phyloP scores from a whole-genome alignment of 257 asterid species.

The Anisodus tanguticus region DNA sequence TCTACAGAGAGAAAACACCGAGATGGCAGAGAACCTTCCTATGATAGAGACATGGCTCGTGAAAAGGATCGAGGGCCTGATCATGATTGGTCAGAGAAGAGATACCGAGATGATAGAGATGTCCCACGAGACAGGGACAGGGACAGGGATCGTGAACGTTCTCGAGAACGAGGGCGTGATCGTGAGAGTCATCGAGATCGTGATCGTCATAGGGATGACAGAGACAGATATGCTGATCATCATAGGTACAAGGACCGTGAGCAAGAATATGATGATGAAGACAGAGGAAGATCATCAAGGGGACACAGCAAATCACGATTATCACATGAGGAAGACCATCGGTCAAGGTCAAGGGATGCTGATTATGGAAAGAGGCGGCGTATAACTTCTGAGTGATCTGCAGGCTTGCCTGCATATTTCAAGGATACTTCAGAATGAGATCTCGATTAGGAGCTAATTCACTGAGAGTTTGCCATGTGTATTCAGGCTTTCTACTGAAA shows the following conservation, averaged over 20 bases:
- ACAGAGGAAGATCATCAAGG: slow-evolving; percentile 76
- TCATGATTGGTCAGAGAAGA: slow-evolving; percentile 64
- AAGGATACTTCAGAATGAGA: slow-evolving; percentile 35
- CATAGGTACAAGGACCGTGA: slow-evolving; percentile 69
- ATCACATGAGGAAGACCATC: slow-evolving; percentile 64
- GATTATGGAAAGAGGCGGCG: slow-evolving; percentile 79
- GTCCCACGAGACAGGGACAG: slow-evolving; percentile 62
- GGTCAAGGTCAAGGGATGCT: slow-evolving; percentile 79
- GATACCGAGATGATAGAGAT: slow-evolving; percentile 67
- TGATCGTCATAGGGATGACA: slow-evolving; percentile 61
- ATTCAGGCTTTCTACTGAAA: slow-evolving; percentile 39
- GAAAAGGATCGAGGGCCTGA: slow-evolving; percentile 60
- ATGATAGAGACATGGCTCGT: slow-evolving; percentile 61
- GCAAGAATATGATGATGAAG: slow-evolving; percentile 70
- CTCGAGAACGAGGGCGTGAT: slow-evolving; percentile 62
- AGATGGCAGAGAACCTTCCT: slow-evolving; percentile 74
- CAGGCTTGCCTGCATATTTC: slow-evolving; percentile 25
- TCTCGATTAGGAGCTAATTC: slow-evolving; percentile 36
- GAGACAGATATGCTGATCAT: slow-evolving; percentile 67
- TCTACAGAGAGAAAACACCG: slow-evolving; percentile 79
- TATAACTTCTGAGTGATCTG: slow-evolving; percentile 58
- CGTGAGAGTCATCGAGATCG: slow-evolving; percentile 55
- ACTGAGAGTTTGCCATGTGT: slow-evolving; percentile 40
- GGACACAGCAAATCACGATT: slow-evolving; percentile 62
- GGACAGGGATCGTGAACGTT: slow-evolving; percentile 60